A percentile compares a stretch with the other conserved stretches of the same genome.
phyloP scores from a whole-genome alignment of 1,139 yeast species.

The Candida neerlandica region DNA sequence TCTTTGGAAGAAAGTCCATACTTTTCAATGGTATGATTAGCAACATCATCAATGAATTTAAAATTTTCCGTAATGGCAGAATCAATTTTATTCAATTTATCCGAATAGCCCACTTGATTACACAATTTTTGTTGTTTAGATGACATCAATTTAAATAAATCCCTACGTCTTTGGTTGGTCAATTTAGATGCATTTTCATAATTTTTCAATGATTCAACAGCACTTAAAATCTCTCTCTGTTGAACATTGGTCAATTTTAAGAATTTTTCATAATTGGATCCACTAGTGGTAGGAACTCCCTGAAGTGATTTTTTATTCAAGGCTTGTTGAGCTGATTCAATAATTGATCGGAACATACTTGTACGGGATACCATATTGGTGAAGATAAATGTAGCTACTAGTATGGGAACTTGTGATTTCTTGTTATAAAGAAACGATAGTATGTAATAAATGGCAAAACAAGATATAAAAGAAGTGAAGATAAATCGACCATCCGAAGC shows the following conservation, averaged over 20 bases:
- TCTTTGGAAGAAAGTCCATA: slow-evolving; percentile 44
- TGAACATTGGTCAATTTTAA: slow-evolving; percentile 20
- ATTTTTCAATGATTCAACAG: slow-evolving; percentile 52
- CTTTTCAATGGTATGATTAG: slow-evolving; percentile 37
- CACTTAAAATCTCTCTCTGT: slow-evolving; percentile 44
- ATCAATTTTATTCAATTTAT: slow-evolving; percentile 53
- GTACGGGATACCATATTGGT: slow-evolving; percentile 38
- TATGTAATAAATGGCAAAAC: slow-evolving; percentile 10
- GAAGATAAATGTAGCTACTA: slow-evolving; percentile 32
- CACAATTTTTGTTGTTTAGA: slow-evolving; percentile 59
- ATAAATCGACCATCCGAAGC: slow-evolving; percentile 10
- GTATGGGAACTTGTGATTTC: slow-evolving; percentile 29
- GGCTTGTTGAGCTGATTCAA: slow-evolving; percentile 5
- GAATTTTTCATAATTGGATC: slow-evolving; percentile 19
- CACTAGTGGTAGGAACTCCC: slow-evolving; percentile 7
- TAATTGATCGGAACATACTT: slow-evolving; percentile 17
- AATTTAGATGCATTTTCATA: slow-evolving; percentile 44
- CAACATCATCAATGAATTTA: slow-evolving; percentile 45
- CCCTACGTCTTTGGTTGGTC: slow-evolving; percentile 49
- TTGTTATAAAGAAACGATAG: slow-evolving; percentile 12
- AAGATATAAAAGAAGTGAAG: slow-evolving; percentile 7
- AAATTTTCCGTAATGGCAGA: slow-evolving; percentile 47
- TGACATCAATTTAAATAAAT: slow-evolving; percentile 50
- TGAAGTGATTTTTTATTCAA: not conserved
- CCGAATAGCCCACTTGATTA: slow-evolving; percentile 55